A percentile compares a stretch with the other conserved stretches of the same genome.
phyloP scores from a whole-genome alignment of 495 filamentous ascomycete species.

The Tuber melanosporum region DNA sequence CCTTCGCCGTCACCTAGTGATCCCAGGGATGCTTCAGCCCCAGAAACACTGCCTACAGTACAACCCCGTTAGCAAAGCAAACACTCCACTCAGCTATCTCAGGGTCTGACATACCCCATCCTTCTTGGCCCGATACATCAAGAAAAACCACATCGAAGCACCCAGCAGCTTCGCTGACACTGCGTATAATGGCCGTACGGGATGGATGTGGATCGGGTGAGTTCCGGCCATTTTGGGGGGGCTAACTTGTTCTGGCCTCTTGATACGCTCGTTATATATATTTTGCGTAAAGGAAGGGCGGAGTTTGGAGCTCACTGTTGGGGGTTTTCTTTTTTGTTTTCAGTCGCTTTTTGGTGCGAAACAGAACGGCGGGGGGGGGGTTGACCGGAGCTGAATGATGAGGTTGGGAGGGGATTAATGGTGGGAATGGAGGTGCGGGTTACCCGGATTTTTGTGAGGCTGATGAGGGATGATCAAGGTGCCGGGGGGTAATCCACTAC shows the following conservation, averaged over 20 bases:
- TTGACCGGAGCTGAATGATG: neutral
- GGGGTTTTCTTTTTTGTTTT: neutral
- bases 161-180: constrained; percentile 77
- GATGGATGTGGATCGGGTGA: constrained; percentile 69
- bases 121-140: constrained; percentile 83
- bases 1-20: constrained; percentile 58
- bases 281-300: neutral
- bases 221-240: constrained; percentile 50
- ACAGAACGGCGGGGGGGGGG: neutral
- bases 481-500: neutral
- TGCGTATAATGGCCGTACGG: constrained; percentile 68
- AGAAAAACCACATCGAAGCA: constrained; percentile 97
- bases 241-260: constrained; percentile 39
- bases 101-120: constrained; percentile 55
- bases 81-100: constrained; percentile 12
- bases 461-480: neutral
- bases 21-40: constrained; percentile 99
- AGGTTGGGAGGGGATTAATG: neutral
- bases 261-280: constrained; percentile 6
- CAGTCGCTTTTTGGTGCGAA: neutral
- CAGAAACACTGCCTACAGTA: constrained; percentile 58
- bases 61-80: constrained; percentile 41
- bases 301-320: neutral
- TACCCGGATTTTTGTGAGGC: neutral
- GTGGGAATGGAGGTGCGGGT: neutral